phyloP scores from a whole-genome alignment of 371 early-diverging fungal genomes.

The Mortierella polycephala region DNA sequence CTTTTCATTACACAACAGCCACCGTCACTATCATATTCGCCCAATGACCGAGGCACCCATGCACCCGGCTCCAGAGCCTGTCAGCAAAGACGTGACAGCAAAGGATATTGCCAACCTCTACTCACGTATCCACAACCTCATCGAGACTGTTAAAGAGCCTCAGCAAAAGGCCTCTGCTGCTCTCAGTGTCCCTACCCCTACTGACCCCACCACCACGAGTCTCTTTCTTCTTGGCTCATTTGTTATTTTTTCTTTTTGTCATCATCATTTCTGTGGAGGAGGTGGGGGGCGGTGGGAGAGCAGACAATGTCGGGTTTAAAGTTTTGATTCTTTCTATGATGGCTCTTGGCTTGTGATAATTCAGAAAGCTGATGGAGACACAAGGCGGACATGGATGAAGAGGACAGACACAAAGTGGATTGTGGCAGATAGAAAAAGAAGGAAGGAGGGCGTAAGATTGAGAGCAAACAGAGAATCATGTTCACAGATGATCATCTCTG shows the following conservation, averaged over 20 bases:
- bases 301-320: too few relatives aligned
- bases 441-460: constrained; percentile 2
- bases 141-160: constrained; percentile 60
- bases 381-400: too few relatives aligned
- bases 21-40: too few relatives aligned
- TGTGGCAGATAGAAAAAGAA: too few relatives aligned
- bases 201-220: constrained; percentile 25
- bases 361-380: too few relatives aligned
- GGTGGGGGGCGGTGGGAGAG: too few relatives aligned
- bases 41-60: constrained; percentile 38
- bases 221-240: too few relatives aligned
- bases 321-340: not conserved
- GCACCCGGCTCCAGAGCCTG: constrained; percentile 50
- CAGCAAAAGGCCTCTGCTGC: constrained; percentile 54
- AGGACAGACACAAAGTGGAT: too few relatives aligned
- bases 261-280: too few relatives aligned
- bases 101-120: constrained; percentile 69
- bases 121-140: constrained; percentile 64
- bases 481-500: not conserved
- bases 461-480: not conserved
- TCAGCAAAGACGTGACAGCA: constrained; percentile 58
- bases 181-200: constrained; percentile 35
- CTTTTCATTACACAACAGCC: not conserved
- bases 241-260: too few relatives aligned
- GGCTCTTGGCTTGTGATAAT: not conserved